Conservation (phyloP, 2,329 filamentous ascomycete genomes). For the Arthrinium phaeospermum region DNA sequence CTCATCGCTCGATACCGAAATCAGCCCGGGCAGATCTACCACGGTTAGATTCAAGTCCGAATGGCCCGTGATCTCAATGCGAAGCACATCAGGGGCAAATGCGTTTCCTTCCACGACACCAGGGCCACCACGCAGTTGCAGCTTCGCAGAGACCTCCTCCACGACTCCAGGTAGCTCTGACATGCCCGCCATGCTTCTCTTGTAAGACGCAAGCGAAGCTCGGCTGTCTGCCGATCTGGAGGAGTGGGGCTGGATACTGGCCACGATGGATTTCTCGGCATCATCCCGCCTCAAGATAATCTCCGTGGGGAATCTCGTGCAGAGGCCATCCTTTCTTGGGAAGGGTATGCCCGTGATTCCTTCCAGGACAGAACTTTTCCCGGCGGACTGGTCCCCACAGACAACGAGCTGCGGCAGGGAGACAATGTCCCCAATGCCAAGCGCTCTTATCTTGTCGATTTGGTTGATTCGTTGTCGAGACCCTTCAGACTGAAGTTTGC, state of each 20-base stretch:
- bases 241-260: conserved; percentile 28
- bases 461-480: conserved; percentile 20
- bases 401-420: conserved; percentile 32
- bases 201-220: conserved; percentile 23
- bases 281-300: conserved; percentile 29
- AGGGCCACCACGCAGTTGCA: conserved; percentile 27
- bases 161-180: conserved; percentile 32
- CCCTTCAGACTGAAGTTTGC: neutral
- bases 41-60: conserved; percentile 47
- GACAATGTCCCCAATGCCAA: conserved; percentile 27
- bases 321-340: conserved; percentile 30
- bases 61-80: conserved; percentile 32
- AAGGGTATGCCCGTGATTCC: conserved; percentile 33
- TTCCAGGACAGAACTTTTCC: conserved; percentile 34
- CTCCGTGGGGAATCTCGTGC: conserved; percentile 33
- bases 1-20: conserved; percentile 42
- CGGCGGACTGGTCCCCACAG: conserved; percentile 33
- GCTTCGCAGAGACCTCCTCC: conserved; percentile 29
- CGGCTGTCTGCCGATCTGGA: conserved; percentile 22
- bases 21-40: conserved; percentile 54
- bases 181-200: conserved; percentile 27
- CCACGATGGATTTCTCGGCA: conserved; percentile 22
- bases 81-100: conserved; percentile 35
- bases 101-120: conserved; percentile 15
- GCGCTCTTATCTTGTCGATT: conserved; percentile 21